Evolutionary conservation across 108 stramenopile species (phyloP).

Genomic region (Craspedostauros australis): DNA sequence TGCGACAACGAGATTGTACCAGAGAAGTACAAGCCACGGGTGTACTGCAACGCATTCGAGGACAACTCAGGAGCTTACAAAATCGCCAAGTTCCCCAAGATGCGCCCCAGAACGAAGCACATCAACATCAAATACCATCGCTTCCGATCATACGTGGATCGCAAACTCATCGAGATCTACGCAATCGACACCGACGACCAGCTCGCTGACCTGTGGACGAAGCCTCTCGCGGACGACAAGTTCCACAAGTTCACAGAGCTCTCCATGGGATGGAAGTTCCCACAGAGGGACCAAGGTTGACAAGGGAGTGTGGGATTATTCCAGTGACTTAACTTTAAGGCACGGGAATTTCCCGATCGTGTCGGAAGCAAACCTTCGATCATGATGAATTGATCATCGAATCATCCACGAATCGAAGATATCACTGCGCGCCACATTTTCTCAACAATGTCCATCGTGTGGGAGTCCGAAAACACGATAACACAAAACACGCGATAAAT

Average conservation of each 20-base stretch:
- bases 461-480: too few species aligned
- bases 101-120: conserved; percentile 29
- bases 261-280: conserved; percentile 31
- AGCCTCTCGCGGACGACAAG: conserved; percentile 4
- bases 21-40: neutral
- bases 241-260: conserved; percentile 5
- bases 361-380: too few species aligned
- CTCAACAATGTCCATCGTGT: too few species aligned
- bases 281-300: too few species aligned
- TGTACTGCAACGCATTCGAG: conserved; percentile 19
- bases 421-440: too few species aligned
- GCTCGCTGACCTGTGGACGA: conserved; percentile 30
- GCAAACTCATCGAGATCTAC: conserved; percentile 8
- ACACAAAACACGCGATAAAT: too few species aligned
- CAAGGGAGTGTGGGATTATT: too few species aligned
- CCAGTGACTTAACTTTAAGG: too few species aligned
- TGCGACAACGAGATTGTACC: neutral
- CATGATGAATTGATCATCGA: too few species aligned
- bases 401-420: too few species aligned
- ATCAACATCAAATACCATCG: conserved; percentile 23
- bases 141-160: too few species aligned
- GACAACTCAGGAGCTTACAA: conserved; percentile 26
- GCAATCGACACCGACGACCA: conserved; percentile 21
- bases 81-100: conserved; percentile 13
- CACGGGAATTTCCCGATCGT: too few species aligned